These are phyloP conservation scores for Linderina pennispora DNA, from an alignment of 192 early-diverging fungal species.

Conservation along the genomic window DNA sequence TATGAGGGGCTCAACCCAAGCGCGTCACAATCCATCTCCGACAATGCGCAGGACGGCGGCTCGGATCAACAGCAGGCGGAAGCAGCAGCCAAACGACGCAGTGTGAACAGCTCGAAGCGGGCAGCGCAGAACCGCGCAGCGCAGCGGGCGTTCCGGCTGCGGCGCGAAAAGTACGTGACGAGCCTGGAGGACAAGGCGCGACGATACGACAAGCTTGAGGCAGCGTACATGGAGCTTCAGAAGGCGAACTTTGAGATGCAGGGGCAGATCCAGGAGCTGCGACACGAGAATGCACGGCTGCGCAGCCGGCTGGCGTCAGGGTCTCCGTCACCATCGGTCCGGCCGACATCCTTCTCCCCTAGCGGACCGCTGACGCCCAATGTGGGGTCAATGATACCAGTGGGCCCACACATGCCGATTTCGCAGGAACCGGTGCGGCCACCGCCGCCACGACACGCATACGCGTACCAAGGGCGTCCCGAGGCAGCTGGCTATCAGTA, in stretches of 20 bases:
- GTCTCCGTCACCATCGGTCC: constrained; percentile 13
- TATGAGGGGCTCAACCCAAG: constrained; percentile 13
- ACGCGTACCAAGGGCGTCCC: no score
- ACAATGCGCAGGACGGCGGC: no score
- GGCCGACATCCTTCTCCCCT: constrained; percentile 12
- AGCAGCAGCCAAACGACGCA: constrained; percentile 26
- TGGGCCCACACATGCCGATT: background rate
- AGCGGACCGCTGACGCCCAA: background rate
- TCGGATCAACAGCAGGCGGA: no score
- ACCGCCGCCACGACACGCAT: no score
- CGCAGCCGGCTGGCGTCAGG: constrained; percentile 22
- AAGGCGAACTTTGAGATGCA: constrained; percentile 34
- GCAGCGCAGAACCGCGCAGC: constrained; percentile 46
- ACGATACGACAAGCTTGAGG: constrained; percentile 32
- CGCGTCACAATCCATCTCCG: constrained; percentile 15
- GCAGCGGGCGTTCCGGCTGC: constrained; percentile 39
- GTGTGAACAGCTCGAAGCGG: constrained; percentile 45
- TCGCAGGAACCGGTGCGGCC: constrained; percentile 9
- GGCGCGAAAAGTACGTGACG: constrained; percentile 40
- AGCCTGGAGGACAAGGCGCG: constrained; percentile 44
- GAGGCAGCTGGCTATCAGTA: no score
- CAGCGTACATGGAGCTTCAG: constrained; percentile 36
- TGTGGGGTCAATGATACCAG: background rate
- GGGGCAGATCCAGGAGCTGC: constrained; percentile 12
- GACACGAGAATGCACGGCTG: constrained; percentile 20